phyloP scores from a whole-genome alignment of 768 basidiomycete genomes.

The Boletus tomentosulus region DNA sequence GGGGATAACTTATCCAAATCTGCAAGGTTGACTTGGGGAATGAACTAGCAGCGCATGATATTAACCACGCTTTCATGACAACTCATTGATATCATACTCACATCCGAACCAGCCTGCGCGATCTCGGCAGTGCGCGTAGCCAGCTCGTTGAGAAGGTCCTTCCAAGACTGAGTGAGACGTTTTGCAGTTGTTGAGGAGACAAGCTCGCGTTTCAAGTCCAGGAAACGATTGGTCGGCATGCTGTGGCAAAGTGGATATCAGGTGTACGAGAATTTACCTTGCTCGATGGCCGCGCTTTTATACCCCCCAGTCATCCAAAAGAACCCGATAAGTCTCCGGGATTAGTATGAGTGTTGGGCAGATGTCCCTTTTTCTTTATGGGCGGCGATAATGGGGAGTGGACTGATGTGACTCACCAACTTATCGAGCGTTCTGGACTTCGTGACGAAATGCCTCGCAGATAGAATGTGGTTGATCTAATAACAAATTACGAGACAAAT shows the following conservation, averaged over 20 bases:
- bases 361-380: too few relatives aligned
- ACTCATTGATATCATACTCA: conserved; percentile 22
- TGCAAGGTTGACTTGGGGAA: conserved; percentile 33
- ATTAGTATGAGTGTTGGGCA: not conserved
- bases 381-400: too few relatives aligned
- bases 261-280: not conserved
- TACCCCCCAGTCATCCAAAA: too few relatives aligned
- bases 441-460: not conserved
- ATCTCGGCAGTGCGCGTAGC: conserved; percentile 43
- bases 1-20: too few relatives aligned
- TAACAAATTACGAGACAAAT: conserved; percentile 19
- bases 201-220: conserved; percentile 55
- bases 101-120: conserved; percentile 44
- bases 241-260: conserved; percentile 14
- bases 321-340: conserved; percentile 14
- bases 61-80: too few relatives aligned
- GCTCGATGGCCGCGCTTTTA: conserved; percentile 6
- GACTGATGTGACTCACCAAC: too few relatives aligned
- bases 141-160: conserved; percentile 51
- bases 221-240: too few relatives aligned
- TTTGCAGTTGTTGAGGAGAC: conserved; percentile 45
- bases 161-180: conserved; percentile 52
- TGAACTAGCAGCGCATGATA: conserved; percentile 35
- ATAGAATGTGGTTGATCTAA: conserved; percentile 7
- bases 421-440: too few relatives aligned